These are phyloP conservation scores for Mitragyna speciosa DNA, from an alignment of 257 asterid genomes.

Conservation along the genomic window DNA sequence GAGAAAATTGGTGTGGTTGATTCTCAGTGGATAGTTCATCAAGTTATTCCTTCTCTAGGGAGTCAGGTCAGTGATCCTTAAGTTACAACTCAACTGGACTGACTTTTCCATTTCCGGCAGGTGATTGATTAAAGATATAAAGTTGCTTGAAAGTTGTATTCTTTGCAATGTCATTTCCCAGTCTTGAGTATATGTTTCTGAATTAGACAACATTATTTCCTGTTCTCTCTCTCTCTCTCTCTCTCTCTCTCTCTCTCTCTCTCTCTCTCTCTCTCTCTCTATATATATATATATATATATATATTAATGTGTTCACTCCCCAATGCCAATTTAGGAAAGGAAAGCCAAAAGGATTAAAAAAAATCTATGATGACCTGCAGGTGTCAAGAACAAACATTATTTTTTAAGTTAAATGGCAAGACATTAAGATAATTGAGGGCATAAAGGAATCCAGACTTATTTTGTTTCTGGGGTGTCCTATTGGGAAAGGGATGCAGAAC, in stretches of 20 bases:
- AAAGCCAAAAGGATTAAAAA: too few relatives aligned
- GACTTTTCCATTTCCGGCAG: neutral
- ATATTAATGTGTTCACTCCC: neutral
- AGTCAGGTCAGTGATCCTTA: slow-evolving; percentile 70
- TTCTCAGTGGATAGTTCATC: slow-evolving; percentile 98
- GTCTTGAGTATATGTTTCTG: neutral
- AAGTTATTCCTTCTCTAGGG: slow-evolving; percentile 99
- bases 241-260: neutral
- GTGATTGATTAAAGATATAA: slow-evolving; percentile 6
- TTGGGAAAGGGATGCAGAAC: neutral
- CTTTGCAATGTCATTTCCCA: neutral
- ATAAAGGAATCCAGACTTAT: neutral
- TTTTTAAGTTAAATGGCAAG: neutral
- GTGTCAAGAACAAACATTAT: neutral
- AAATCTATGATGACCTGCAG: neutral
- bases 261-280: neutral
- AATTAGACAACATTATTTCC: neutral
- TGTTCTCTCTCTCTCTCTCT: neutral
- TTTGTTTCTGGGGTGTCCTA: neutral
- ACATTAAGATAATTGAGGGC: neutral
- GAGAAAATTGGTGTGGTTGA: slow-evolving; percentile 99
- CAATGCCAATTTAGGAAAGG: neutral
- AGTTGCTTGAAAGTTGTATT: neutral
- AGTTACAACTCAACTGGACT: neutral
- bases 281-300: too few relatives aligned